Conservation (phyloP, 208 protist species). For the Leishmania mexicana region DNA sequence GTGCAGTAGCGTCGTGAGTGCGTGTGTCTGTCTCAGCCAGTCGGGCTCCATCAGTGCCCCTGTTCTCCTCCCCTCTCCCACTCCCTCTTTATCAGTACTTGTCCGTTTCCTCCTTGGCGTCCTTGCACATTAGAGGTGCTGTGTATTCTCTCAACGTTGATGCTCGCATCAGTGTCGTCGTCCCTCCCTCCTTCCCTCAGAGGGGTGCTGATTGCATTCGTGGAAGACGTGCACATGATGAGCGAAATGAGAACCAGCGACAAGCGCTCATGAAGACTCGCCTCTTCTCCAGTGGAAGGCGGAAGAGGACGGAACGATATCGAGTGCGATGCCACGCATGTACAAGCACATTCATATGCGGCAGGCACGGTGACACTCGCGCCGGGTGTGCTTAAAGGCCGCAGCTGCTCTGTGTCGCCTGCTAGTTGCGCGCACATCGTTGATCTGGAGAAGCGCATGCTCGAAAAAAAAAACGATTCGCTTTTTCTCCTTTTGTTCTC, state of each 20-base stretch:
- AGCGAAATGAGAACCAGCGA: neutral
- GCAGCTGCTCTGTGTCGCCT: neutral
- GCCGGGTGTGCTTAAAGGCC: neutral
- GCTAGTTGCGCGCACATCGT: neutral
- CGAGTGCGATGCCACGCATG: neutral
- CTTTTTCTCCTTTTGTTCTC: neutral
- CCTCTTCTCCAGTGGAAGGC: neutral
- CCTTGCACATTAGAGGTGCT: neutral
- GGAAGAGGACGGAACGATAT: neutral
- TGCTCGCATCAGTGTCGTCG: neutral
- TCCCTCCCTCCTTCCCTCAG: neutral
- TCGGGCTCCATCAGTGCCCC: neutral
- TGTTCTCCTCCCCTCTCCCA: neutral
- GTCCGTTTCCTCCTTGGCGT: neutral
- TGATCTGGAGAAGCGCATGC: neutral
- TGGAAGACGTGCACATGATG: neutral
- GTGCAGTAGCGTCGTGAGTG: neutral
- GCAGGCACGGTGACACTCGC: neutral
- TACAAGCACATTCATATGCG: neutral
- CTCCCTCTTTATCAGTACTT: neutral
- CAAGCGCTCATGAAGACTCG: neutral
- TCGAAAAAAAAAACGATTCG: neutral
- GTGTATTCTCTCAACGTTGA: neutral
- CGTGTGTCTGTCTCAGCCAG: neutral
- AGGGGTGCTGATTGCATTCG: neutral